These are phyloP conservation scores for Acanthamoeba castellanii DNA, from an alignment of 208 protist genomes.

Conservation along the genomic window DNA sequence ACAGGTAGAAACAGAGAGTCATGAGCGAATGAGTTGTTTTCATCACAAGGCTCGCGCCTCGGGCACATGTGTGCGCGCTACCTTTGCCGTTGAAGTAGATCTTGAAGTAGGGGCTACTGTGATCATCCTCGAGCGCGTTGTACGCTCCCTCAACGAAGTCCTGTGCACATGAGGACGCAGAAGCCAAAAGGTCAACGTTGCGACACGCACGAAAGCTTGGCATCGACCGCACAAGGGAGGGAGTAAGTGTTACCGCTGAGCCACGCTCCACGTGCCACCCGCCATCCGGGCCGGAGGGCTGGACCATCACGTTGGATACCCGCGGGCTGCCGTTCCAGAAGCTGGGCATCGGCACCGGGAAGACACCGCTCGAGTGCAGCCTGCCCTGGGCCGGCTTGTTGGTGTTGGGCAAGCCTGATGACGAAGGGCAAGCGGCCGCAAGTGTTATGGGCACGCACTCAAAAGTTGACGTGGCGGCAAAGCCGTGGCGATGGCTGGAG, in stretches of 20 bases:
- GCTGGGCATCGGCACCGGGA: too few relatives aligned
- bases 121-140: conserved; percentile 61
- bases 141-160: conserved; percentile 48
- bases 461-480: background rate
- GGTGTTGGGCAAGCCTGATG: background rate
- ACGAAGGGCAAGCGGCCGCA: too few relatives aligned
- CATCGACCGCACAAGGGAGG: background rate
- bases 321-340: background rate
- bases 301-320: background rate
- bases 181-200: background rate
- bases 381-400: background rate
- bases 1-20: background rate
- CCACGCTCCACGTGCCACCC: conserved; percentile 30
- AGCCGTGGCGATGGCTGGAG: background rate
- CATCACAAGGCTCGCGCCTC: background rate
- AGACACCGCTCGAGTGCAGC: too few relatives aligned
- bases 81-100: conserved; percentile 64
- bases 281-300: background rate
- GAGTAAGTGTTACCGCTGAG: background rate
- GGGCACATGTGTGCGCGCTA: background rate
- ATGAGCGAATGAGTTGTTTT: background rate
- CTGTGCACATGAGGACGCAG: background rate
- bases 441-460: too few relatives aligned
- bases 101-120: conserved; percentile 24
- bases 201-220: background rate